A percentile compares a stretch with the other conserved stretches of the same genome.
phyloP scores from a whole-genome alignment of 148 eudicot species.

The Bassia scoparia region DNA sequence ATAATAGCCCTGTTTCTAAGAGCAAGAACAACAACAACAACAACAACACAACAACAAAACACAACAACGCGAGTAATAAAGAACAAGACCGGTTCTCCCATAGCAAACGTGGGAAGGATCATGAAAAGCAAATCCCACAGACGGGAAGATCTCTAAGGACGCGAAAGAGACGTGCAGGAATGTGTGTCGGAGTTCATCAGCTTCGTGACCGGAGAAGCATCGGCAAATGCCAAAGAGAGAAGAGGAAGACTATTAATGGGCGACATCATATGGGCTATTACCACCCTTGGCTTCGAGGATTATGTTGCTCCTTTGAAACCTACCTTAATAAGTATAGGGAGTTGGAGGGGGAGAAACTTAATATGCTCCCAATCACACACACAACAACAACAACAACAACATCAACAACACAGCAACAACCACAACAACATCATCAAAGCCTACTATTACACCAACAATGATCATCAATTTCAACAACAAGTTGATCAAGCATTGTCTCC shows the following conservation, averaged over 20 bases:
- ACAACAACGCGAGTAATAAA: slow-evolving; percentile 23
- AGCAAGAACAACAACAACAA: slow-evolving; percentile 28
- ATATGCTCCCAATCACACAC: slow-evolving; percentile 52
- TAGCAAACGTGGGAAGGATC: slow-evolving; percentile 72
- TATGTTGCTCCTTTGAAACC: slow-evolving; percentile 55
- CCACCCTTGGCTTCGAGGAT: slow-evolving; percentile 64
- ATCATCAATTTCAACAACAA: slow-evolving; percentile 35
- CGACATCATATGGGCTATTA: slow-evolving; percentile 71
- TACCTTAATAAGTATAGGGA: slow-evolving; percentile 57
- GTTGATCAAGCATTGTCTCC: slow-evolving; percentile 32
- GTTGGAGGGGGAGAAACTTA: slow-evolving; percentile 60
- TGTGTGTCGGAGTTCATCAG: slow-evolving; percentile 81
- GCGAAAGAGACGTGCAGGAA: slow-evolving; percentile 74
- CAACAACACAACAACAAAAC: slow-evolving; percentile 28
- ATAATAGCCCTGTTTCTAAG: slow-evolving; percentile 33
- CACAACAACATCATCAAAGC: slow-evolving; percentile 15
- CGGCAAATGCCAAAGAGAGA: slow-evolving; percentile 73
- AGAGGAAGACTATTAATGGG: slow-evolving; percentile 70
- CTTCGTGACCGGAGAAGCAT: slow-evolving; percentile 70
- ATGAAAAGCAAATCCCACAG: slow-evolving; percentile 74
- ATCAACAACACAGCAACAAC: slow-evolving; percentile 27
- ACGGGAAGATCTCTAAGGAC: slow-evolving; percentile 65
- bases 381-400: slow-evolving; percentile 25
- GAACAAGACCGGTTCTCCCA: slow-evolving; percentile 70
- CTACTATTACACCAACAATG: slow-evolving; percentile 14